Conservation (phyloP, 768 basidiomycete genomes). For the Lactifluus subvellereus region DNA sequence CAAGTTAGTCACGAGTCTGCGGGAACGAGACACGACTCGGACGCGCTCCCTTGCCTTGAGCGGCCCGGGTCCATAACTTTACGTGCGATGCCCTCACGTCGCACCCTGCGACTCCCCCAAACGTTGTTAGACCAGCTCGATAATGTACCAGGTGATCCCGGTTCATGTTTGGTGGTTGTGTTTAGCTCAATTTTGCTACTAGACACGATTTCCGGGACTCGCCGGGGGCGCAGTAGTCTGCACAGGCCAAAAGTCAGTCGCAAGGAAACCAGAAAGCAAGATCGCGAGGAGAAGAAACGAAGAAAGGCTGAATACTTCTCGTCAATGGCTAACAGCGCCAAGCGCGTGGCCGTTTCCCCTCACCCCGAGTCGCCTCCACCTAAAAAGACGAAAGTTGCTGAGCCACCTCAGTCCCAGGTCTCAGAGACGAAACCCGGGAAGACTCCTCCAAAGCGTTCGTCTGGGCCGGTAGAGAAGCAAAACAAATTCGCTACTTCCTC, state of each 20-base stretch:
- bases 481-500: conserved; percentile 13
- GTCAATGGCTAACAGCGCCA: conserved; percentile 29
- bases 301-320: conserved; percentile 59
- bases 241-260: conserved; percentile 34
- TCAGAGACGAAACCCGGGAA: conserved; percentile 8
- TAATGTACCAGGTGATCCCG: conserved; percentile 9
- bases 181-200: not conserved
- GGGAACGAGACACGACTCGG: no score
- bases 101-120: conserved; percentile 15
- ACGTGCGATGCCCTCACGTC: not conserved
- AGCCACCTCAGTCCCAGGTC: not conserved
- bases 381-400: conserved; percentile 42
- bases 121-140: conserved; percentile 17
- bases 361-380: conserved; percentile 41
- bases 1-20: no score
- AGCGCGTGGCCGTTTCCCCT: conserved; percentile 40
- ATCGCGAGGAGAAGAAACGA: conserved; percentile 52
- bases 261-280: conserved; percentile 61
- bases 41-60: no score
- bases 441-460: conserved; percentile 7
- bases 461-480: conserved; percentile 1
- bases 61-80: no score
- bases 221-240: conserved; percentile 2
- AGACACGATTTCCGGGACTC: not conserved
- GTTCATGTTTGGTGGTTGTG: not conserved